A percentile compares a stretch with the other conserved stretches of the same genome.
Conservation (phyloP, 257 asterid genomes). For the Solanum rostratum region DNA sequence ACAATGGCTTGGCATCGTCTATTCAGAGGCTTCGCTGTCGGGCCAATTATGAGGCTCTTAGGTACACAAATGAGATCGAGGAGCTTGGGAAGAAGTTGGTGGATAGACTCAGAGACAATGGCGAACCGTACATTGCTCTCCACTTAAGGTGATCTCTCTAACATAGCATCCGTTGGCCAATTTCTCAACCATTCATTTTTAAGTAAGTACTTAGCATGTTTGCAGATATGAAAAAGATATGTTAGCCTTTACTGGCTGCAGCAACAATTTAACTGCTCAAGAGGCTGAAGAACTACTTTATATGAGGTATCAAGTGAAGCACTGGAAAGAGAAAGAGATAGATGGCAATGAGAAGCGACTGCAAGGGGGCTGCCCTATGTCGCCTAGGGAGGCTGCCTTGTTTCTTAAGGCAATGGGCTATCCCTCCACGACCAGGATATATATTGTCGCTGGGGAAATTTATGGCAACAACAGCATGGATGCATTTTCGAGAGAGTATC, state of each 20-base stretch:
- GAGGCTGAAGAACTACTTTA: slow-evolving; percentile 43
- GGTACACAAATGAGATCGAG: slow-evolving; percentile 42
- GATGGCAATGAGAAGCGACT: slow-evolving; percentile 26
- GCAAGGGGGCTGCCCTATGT: slow-evolving; percentile 56
- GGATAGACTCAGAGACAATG: slow-evolving; percentile 18
- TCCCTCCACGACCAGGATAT: slow-evolving; percentile 32
- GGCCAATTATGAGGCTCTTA: slow-evolving; percentile 56
- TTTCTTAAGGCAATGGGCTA: slow-evolving; percentile 67
- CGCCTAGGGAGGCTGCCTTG: slow-evolving; percentile 64
- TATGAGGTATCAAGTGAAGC: slow-evolving; percentile 43
- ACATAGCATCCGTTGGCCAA: not conserved
- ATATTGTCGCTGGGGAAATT: slow-evolving; percentile 60
- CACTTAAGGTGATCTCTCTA: slow-evolving; percentile 41
- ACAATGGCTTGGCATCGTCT: slow-evolving; percentile 43
- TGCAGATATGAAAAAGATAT: slow-evolving; percentile 65
- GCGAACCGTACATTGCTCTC: slow-evolving; percentile 49
- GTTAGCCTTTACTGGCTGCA: slow-evolving; percentile 78
- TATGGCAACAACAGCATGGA: slow-evolving; percentile 48
- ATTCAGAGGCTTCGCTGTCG: slow-evolving; percentile 58
- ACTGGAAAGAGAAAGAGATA: slow-evolving; percentile 58
- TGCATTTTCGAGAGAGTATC: slow-evolving; percentile 28
- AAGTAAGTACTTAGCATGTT: not conserved
- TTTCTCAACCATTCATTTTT: not conserved
- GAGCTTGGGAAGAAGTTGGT: slow-evolving; percentile 40
- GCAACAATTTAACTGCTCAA: slow-evolving; percentile 28